Conservation (phyloP, 257 asterid species). For the Nicotiana benthamiana region DNA sequence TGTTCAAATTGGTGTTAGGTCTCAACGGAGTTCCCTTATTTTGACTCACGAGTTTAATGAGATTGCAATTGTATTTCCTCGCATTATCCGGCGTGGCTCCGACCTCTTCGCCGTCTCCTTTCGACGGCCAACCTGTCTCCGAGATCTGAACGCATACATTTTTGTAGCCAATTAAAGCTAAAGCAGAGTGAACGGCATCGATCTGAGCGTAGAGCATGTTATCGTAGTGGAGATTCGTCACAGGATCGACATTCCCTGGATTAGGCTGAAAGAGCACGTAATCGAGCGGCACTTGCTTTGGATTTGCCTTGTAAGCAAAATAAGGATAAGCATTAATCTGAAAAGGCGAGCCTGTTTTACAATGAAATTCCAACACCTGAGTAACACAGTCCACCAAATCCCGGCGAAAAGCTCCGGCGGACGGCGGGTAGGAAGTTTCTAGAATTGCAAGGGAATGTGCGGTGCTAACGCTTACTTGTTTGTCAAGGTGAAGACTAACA, state of each 20-base stretch:
- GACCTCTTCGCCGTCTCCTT: slow-evolving; percentile 72
- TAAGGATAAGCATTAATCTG: slow-evolving; percentile 68
- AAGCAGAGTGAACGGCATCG: slow-evolving; percentile 71
- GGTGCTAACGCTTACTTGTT: slow-evolving; percentile 58
- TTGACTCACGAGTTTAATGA: slow-evolving; percentile 43
- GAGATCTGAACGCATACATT: slow-evolving; percentile 69
- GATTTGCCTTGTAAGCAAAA: slow-evolving; percentile 64
- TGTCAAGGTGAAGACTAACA: slow-evolving; percentile 40
- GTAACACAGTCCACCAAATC: slow-evolving; percentile 39
- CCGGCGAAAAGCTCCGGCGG: slow-evolving; percentile 57
- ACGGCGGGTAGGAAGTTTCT: slow-evolving; percentile 70
- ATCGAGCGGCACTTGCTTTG: slow-evolving; percentile 56
- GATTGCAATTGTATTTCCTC: slow-evolving; percentile 52
- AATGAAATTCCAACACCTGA: slow-evolving; percentile 54
- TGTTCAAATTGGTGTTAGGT: slow-evolving; percentile 51
- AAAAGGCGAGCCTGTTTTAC: slow-evolving; percentile 56
- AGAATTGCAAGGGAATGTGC: slow-evolving; percentile 71
- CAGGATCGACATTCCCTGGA: slow-evolving; percentile 40
- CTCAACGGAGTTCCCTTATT: slow-evolving; percentile 81
- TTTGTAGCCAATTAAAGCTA: slow-evolving; percentile 55
- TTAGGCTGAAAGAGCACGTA: slow-evolving; percentile 56
- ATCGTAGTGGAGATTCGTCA: slow-evolving; percentile 51
- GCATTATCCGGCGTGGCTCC: slow-evolving; percentile 81
- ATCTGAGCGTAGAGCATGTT: slow-evolving; percentile 77
- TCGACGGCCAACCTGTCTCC: slow-evolving; percentile 93